These are phyloP conservation scores for Heterobasidion occidentale DNA, from an alignment of 1,284 basidiomycete species.

Conservation along the genomic window DNA sequence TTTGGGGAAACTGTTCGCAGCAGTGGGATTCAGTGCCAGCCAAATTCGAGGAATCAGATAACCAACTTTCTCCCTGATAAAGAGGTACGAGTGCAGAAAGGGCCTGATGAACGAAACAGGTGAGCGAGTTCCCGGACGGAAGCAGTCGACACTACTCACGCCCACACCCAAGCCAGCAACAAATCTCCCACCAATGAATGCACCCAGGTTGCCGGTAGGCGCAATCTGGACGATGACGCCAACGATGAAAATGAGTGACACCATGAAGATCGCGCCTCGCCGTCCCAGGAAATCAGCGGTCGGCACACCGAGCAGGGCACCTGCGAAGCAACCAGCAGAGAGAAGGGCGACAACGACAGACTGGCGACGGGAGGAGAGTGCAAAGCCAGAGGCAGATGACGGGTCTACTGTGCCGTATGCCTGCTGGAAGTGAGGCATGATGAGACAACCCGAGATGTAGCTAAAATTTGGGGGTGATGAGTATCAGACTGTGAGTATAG, in stretches of 20 bases:
- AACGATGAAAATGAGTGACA: neutral
- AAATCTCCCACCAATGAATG: neutral
- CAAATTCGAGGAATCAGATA: neutral
- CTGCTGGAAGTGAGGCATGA: neutral
- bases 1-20: neutral
- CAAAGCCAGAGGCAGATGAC: neutral
- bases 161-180: neutral
- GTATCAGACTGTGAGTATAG: neutral
- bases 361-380: neutral
- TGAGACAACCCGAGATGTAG: neutral
- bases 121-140: neutral
- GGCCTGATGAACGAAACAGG: neutral
- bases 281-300: neutral
- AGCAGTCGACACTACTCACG: neutral
- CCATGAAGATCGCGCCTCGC: neutral
- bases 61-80: neutral
- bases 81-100: neutral
- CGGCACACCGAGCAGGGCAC: neutral
- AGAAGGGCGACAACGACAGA: neutral
- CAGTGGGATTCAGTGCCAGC: neutral
- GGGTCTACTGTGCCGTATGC: neutral
- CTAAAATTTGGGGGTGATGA: neutral
- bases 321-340: neutral
- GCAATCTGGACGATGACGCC: neutral
- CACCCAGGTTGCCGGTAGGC: neutral